Conservation (phyloP, 176 grass and related monocot species). For the Areca catechu region DNA sequence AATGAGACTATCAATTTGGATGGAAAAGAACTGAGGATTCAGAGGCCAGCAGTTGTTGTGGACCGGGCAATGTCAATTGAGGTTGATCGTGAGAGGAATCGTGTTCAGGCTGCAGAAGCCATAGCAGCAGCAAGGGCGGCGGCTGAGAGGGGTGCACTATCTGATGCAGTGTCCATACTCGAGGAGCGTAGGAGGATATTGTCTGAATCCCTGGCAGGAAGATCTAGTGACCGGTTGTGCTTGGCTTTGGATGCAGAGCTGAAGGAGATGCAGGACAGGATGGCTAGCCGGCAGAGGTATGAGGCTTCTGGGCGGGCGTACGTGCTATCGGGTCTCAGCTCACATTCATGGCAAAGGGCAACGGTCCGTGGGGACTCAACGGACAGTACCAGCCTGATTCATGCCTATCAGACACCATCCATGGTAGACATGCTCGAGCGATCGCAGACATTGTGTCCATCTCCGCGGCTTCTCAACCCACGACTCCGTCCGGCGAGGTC, state of each 20-base stretch:
- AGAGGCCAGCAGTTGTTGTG: neutral
- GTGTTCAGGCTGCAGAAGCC: constrained; percentile 56
- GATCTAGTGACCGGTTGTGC: constrained; percentile 40
- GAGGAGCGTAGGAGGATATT: constrained; percentile 38
- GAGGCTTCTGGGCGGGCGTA: constrained; percentile 70
- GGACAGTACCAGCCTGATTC: constrained; percentile 29
- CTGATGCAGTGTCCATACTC: constrained; percentile 53
- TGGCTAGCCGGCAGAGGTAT: constrained; percentile 60
- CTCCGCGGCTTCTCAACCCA: neutral
- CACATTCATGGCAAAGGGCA: constrained; percentile 77
- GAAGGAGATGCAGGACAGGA: constrained; percentile 75
- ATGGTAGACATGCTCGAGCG: constrained; percentile 88
- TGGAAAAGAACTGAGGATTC: constrained; percentile 1
- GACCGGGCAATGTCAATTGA: constrained; percentile 10
- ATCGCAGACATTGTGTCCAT: constrained; percentile 47
- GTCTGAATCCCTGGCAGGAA: constrained; percentile 31
- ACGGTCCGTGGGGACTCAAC: constrained; percentile 74
- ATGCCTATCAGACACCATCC: constrained; percentile 81
- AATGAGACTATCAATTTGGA: constrained; percentile 8
- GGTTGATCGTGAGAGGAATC: constrained; percentile 48
- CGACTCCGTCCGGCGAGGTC: constrained; percentile 14
- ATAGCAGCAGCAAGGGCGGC: constrained; percentile 57
- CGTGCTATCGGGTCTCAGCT: constrained; percentile 75
- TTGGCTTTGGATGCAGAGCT: constrained; percentile 57
- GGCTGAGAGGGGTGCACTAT: constrained; percentile 44